A percentile compares a stretch with the other conserved stretches of the same genome.
Conservation (phyloP, 2,329 filamentous ascomycete genomes). For the Ophiocordyceps robertsii region DNA sequence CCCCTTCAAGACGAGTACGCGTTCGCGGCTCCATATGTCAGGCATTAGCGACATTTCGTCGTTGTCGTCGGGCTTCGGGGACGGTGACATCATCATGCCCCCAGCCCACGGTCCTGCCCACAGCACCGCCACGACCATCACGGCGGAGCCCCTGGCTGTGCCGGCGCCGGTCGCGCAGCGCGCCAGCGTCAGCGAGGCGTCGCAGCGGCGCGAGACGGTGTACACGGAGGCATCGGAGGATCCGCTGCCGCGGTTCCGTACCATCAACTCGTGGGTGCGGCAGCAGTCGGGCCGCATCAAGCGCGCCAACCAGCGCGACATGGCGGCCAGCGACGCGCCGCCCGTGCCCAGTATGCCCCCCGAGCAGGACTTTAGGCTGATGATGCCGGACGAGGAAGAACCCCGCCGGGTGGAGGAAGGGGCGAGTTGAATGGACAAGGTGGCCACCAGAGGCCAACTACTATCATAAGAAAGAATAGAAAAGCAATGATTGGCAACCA, state of each 20-base stretch:
- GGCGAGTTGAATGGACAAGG: not conserved
- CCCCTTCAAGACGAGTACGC: constrained; percentile 4
- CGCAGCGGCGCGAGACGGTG: constrained; percentile 29
- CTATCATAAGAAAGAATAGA: too few species aligned
- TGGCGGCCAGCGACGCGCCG: constrained; percentile 15
- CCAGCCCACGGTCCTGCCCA: constrained; percentile 6
- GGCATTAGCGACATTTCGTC: constrained; percentile 41
- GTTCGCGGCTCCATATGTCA: constrained; percentile 7
- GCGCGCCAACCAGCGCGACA: constrained; percentile 26
- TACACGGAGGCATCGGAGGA: constrained; percentile 42
- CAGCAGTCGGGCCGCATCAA: constrained; percentile 45
- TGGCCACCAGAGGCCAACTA: too few species aligned
- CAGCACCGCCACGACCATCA: constrained; percentile 7
- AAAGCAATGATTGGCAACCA: too few species aligned
- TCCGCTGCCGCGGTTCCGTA: constrained; percentile 39
- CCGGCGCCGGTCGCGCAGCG: constrained; percentile 3
- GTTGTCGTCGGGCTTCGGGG: constrained; percentile 50
- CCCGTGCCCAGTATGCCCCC: constrained; percentile 27
- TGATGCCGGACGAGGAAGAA: constrained; percentile 36
- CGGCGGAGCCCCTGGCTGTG: not conserved
- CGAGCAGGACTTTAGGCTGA: constrained; percentile 33
- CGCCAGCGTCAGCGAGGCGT: constrained; percentile 3
- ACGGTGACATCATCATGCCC: constrained; percentile 42
- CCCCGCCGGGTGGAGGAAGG: constrained; percentile 24
- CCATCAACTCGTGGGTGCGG: constrained; percentile 49